These are phyloP conservation scores for Pseudopithomyces maydicus DNA, from an alignment of 2,329 filamentous ascomycete species.

Conservation along the genomic window DNA sequence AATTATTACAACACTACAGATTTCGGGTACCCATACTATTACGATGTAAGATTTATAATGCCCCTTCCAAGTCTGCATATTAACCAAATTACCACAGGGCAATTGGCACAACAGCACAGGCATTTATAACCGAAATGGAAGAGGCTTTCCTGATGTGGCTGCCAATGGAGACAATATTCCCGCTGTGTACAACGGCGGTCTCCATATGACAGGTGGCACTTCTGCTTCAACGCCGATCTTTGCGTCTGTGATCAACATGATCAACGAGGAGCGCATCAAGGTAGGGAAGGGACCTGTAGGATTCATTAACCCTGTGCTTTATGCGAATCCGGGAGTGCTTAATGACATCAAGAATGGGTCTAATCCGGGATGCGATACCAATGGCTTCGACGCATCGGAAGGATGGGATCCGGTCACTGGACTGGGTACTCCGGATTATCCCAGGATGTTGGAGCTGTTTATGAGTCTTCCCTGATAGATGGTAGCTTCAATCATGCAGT, in stretches of 20 bases:
- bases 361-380: conserved; percentile 34
- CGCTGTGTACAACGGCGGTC: conserved; percentile 38
- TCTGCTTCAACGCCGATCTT: conserved; percentile 61
- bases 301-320: conserved; percentile 64
- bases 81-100: conserved; percentile 14
- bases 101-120: conserved; percentile 45
- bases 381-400: conserved; percentile 20
- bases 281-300: conserved; percentile 55
- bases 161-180: conserved; percentile 57
- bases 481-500: too few relatives aligned
- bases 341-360: conserved; percentile 48
- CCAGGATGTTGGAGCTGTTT: conserved; percentile 10
- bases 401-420: conserved; percentile 34
- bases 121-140: conserved; percentile 41
- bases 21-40: conserved; percentile 15
- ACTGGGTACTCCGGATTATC: conserved; percentile 16
- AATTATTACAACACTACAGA: conserved; percentile 43
- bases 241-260: conserved; percentile 59
- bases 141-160: conserved; percentile 65
- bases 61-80: background rate
- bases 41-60: background rate
- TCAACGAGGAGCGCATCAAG: conserved; percentile 63
- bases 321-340: conserved; percentile 47
- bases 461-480: background rate
- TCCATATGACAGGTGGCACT: conserved; percentile 50